These are phyloP conservation scores for Flaveria floridana DNA, from an alignment of 140 eudicot species.

Conservation along the genomic window DNA sequence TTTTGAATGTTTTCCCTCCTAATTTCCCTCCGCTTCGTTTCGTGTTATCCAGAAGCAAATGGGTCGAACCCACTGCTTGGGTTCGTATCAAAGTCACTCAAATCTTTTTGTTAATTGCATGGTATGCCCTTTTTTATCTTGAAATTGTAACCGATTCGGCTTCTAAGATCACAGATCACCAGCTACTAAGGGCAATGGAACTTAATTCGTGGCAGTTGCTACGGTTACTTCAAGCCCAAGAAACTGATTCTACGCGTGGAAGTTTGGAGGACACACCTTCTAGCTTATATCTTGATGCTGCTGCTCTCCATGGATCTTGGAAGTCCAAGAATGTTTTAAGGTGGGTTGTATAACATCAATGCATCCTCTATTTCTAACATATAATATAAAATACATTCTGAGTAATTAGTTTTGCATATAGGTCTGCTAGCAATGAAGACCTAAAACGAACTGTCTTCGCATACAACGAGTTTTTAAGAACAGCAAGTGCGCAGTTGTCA, in stretches of 20 bases:
- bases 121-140: conserved; percentile 14
- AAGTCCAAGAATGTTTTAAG: conserved; percentile 43
- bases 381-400: background rate
- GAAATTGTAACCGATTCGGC: conserved; percentile 1
- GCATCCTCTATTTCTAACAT: background rate
- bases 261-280: conserved; percentile 50
- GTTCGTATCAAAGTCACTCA: too few relatives aligned
- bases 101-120: background rate
- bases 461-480: conserved; percentile 51
- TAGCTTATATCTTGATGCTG: conserved; percentile 67
- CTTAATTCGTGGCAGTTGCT: conserved; percentile 84
- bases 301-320: conserved; percentile 59
- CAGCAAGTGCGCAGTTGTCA: conserved; percentile 74
- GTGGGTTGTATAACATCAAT: conserved; percentile 34
- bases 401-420: conserved; percentile 20
- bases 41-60: too few relatives aligned
- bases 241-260: conserved; percentile 53
- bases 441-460: conserved; percentile 42
- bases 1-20: too few relatives aligned
- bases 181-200: conserved; percentile 61
- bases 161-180: conserved; percentile 51
- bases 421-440: conserved; percentile 47
- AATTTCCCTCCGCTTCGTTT: too few relatives aligned
- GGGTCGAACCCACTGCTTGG: too few relatives aligned
- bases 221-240: conserved; percentile 65